phyloP scores from a whole-genome alignment of 73 alveolate genomes.

The Paramecium sonneborni region DNA sequence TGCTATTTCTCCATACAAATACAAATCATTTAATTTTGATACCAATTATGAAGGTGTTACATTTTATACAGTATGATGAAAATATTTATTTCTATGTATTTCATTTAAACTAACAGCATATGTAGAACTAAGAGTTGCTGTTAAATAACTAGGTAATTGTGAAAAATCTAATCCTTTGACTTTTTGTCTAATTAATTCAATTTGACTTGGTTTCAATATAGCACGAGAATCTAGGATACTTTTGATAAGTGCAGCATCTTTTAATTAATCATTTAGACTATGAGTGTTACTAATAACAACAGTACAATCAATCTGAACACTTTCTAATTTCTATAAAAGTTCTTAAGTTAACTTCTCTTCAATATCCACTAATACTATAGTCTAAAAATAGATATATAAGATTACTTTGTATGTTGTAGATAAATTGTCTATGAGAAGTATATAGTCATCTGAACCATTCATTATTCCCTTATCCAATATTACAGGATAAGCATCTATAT shows the following conservation, averaged over 20 bases:
- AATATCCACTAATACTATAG: background rate
- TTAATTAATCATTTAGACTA: background rate
- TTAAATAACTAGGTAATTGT: background rate
- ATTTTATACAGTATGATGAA: background rate
- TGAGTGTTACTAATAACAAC: background rate
- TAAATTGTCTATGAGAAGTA: constrained; percentile 67
- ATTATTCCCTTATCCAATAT: constrained; percentile 63
- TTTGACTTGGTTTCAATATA: background rate
- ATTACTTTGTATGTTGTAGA: constrained; percentile 71
- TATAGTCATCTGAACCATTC: constrained; percentile 62
- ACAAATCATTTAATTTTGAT: constrained; percentile 25
- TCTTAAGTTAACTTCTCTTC: constrained; percentile 1
- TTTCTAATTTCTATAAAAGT: background rate
- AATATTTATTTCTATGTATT: background rate
- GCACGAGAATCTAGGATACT: background rate
- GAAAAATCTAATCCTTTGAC: background rate
- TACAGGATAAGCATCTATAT: constrained; percentile 81
- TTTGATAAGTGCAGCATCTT: constrained; percentile 50
- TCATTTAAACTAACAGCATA: background rate
- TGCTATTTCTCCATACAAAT: constrained; percentile 66
- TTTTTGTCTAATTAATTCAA: background rate
- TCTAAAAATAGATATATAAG: constrained; percentile 61
- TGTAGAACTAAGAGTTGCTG: constrained; percentile 2
- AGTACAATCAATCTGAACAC: background rate
- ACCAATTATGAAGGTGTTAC: background rate